Evolutionary conservation across 441 rosid species (phyloP).

Genomic region (Populus trichocarpa): DNA sequence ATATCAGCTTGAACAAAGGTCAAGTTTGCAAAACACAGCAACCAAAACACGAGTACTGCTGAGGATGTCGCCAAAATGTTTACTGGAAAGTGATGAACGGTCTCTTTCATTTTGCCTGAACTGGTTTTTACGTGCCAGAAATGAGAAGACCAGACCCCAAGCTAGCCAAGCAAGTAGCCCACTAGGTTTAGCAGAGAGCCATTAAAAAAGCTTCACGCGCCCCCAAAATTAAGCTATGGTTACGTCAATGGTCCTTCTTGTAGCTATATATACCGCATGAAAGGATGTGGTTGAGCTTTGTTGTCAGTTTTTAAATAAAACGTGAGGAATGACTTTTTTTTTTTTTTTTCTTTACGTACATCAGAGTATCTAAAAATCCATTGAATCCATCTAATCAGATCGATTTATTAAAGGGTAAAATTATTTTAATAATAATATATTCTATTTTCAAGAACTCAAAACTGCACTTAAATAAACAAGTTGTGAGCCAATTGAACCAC

Average conservation of each 20-base stretch:
- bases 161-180: not conserved
- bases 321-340: not conserved
- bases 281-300: not conserved
- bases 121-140: not conserved
- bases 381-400: too few species aligned
- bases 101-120: not conserved
- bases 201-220: not conserved
- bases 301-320: not conserved
- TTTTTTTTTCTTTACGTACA: too few species aligned
- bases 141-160: not conserved
- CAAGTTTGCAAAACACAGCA: slow-evolving; percentile 7
- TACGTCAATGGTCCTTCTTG: not conserved
- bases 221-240: not conserved
- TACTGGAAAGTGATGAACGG: not conserved
- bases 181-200: not conserved
- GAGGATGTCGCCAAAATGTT: not conserved
- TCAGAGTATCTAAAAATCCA: too few species aligned
- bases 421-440: too few species aligned
- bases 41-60: not conserved
- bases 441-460: too few species aligned
- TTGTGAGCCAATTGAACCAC: too few species aligned
- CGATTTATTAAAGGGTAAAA: too few species aligned
- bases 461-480: too few species aligned
- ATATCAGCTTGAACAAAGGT: slow-evolving; percentile 20
- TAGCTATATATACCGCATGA: not conserved